These are phyloP conservation scores for Aurinia saxatilis DNA, from an alignment of 345 rosid genomes.

Conservation along the genomic window DNA sequence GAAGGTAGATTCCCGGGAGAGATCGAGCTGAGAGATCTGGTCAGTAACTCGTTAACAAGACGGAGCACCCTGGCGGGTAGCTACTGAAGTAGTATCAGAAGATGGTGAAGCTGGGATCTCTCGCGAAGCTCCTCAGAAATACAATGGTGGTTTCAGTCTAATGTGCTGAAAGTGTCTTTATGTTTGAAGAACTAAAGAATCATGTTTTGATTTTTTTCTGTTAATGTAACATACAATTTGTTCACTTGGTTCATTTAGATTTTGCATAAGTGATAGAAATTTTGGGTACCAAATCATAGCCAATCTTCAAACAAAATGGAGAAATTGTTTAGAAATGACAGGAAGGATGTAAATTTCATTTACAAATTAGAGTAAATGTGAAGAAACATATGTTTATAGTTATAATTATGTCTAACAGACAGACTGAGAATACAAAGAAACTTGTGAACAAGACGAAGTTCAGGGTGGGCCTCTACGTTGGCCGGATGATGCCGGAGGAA, in stretches of 20 bases:
- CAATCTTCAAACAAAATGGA: neutral
- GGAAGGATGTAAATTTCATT: neutral
- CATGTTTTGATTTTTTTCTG: neutral
- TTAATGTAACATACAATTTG: neutral
- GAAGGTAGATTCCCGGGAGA: constrained; percentile 87
- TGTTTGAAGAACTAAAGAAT: neutral
- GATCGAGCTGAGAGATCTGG: constrained; percentile 68
- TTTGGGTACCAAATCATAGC: neutral
- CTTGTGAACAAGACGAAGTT: too few relatives aligned
- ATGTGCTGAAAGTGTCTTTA: neutral
- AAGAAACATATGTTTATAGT: too few relatives aligned
- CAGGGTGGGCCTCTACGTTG: constrained; percentile 12
- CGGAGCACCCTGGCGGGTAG: constrained; percentile 16
- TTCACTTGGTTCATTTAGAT: neutral
- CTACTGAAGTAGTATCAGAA: constrained; percentile 14
- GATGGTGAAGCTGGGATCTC: neutral
- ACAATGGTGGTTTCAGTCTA: neutral
- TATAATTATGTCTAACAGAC: too few relatives aligned
- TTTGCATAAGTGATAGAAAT: neutral
- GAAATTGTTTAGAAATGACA: neutral
- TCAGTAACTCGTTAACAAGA: constrained; percentile 39
- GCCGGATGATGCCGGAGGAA: constrained; percentile 20
- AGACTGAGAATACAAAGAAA: neutral
- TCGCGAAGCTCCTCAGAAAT: neutral
- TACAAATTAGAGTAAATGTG: neutral